Percentiles rank a stretch among this genome's conserved stretches.
These are phyloP conservation scores for Neurospora intermedia DNA, from an alignment of 495 filamentous ascomycete genomes.

Conservation along the genomic window DNA sequence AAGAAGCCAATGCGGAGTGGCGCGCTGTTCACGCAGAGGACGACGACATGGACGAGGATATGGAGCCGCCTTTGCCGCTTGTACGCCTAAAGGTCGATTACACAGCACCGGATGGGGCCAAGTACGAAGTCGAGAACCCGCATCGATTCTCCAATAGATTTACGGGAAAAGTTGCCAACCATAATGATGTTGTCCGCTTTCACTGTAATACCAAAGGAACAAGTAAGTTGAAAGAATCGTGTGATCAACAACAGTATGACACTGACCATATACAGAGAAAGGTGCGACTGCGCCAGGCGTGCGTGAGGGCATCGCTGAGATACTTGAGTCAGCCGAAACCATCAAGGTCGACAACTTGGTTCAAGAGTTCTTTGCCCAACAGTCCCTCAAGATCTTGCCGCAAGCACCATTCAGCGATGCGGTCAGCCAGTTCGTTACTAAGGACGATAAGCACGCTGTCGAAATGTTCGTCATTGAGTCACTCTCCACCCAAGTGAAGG, in stretches of 20 bases:
- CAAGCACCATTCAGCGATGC: constrained; percentile 89
- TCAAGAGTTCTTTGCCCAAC: constrained; percentile 68
- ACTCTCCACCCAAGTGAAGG: constrained; percentile 62
- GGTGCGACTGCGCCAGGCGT: constrained; percentile 25
- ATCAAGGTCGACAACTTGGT: constrained; percentile 85
- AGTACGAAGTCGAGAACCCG: constrained; percentile 88
- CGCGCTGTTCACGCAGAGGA: constrained; percentile 49
- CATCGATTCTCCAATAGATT: constrained; percentile 96
- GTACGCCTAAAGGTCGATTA: constrained; percentile 87
- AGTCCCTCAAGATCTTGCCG: constrained; percentile 82
- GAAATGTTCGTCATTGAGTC: constrained; percentile 79
- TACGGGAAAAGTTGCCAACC: constrained; percentile 78
- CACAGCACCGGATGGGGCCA: constrained; percentile 73
- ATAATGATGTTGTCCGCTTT: constrained; percentile 87
- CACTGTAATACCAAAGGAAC: constrained; percentile 63
- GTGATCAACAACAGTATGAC: neutral
- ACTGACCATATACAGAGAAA: constrained; percentile 14
- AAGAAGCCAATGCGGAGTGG: constrained; percentile 77
- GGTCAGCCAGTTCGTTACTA: constrained; percentile 85
- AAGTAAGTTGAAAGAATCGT: constrained; percentile 19
- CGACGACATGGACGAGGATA: constrained; percentile 40
- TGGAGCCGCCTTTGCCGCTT: constrained; percentile 68
- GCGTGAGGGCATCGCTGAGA: constrained; percentile 49
- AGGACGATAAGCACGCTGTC: constrained; percentile 90
- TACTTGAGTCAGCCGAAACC: constrained; percentile 52